Base-by-base conservation (phyloP, 2,329 filamentous ascomycete species). In the Neopestalotiopsis sp. region DNA sequence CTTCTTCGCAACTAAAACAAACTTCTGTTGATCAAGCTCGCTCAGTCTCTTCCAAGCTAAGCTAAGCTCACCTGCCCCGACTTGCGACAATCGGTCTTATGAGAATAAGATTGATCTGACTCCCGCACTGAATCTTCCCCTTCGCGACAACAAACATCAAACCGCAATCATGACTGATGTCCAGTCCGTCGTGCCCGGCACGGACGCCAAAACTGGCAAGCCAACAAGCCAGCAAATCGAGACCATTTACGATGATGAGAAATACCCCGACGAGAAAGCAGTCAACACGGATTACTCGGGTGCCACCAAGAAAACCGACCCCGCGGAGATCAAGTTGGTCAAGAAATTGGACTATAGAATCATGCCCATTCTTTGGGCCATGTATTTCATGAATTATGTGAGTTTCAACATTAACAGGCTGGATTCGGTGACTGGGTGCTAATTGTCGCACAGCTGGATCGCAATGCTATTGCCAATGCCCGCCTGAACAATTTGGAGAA, bases 391-490 rank as follows among this genome's bases (percentile, higher is more conserved):
- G 34, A 80, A 80, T 62, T 80, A 80, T 57, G 77, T 80, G 53
- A 61, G 77, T 69, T 0, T 45, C 24, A 28, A 7, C 14, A 9
- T 57, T 6, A 4, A 7, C 24, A 7, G 53, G 17, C 7, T 13
- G 6, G 20, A 49, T n/a, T 49, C 5, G 6, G 17, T 13, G 40
- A 14, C 45, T n/a, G n/a, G 20, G 5, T 45, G 40, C 34, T 62
- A 38, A 38, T 5, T 4, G 20, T 63, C n/a, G 14, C 30, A 13
- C 84, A 84, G 73, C 77, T 85, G 49, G 82, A 84, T 70, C 77
- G 82, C 67, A 83, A 82, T 13, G 85, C 84, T 72, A 82, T 85
- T 62, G 82, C 81, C 49, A 76, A 76, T 70, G 77, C 77, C n/a
- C 73, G 74, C 63, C 71, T 79, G 32, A 74, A 75, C 63, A 71